Evolutionary conservation across 2,329 filamentous ascomycete species (phyloP).

Genomic region (Tolypocladium album): DNA sequence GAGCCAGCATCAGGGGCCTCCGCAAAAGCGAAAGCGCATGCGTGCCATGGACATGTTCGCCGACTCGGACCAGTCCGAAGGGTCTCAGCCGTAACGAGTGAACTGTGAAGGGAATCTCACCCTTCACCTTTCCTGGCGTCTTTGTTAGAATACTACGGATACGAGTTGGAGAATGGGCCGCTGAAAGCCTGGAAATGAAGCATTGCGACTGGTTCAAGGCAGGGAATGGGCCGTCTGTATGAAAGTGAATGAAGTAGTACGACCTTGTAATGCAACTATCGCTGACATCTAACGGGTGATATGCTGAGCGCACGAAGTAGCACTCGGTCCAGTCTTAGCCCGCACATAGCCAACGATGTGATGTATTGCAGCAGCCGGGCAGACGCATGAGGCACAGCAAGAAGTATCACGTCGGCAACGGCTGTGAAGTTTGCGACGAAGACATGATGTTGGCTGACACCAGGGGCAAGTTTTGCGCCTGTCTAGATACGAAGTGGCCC

Average conservation of each 20-base stretch:
- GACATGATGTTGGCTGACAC: not conserved
- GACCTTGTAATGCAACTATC: not conserved
- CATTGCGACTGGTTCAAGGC: not conserved
- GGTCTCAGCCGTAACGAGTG: not conserved
- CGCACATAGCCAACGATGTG: not conserved
- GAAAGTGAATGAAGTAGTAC: not conserved
- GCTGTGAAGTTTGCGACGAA: not conserved
- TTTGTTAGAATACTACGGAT: not conserved
- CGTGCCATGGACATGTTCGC: conserved; percentile 83
- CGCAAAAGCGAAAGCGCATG: conserved; percentile 44
- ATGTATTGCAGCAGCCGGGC: not conserved
- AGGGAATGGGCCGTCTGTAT: not conserved
- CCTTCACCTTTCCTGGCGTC: too few relatives aligned
- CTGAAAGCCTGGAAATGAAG: not conserved
- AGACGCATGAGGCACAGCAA: not conserved
- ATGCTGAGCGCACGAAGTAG: not conserved
- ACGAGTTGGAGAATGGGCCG: not conserved
- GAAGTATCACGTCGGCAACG: not conserved
- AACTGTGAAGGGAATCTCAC: not conserved
- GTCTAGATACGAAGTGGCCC: not conserved
- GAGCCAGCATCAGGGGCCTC: not conserved
- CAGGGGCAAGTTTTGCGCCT: not conserved
- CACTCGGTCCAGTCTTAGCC: not conserved
- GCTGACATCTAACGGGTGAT: not conserved
- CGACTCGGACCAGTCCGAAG: conserved; percentile 47